Percentiles rank a stretch among this genome's conserved stretches.
These are phyloP conservation scores for Boletus mariae DNA, from an alignment of 1,284 basidiomycete species.

Conservation along the genomic window DNA sequence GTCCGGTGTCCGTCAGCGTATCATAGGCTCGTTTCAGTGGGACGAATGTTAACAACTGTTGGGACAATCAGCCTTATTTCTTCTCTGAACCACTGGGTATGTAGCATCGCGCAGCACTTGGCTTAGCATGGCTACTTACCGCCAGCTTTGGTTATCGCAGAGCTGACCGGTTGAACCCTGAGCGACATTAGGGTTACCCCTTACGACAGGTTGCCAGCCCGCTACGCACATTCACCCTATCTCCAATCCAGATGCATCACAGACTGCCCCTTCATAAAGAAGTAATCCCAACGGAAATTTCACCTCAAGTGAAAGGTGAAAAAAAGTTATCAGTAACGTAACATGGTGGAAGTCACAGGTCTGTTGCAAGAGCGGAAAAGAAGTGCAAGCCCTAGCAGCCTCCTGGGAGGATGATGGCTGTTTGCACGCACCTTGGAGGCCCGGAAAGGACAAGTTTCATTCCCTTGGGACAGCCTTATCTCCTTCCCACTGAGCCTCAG, in stretches of 20 bases:
- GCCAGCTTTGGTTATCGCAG: neutral
- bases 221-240: conserved; percentile 15
- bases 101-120: neutral
- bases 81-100: neutral
- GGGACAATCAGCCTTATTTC: neutral
- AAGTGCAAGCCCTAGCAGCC: conserved; percentile 5
- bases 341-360: conserved; percentile 17
- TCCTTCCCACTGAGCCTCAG: conserved; percentile 1
- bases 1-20: neutral
- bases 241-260: conserved; percentile 13
- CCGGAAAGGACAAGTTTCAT: conserved; percentile 19
- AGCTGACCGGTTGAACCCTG: neutral
- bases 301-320: conserved; percentile 3
- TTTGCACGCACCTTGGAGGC: conserved; percentile 19
- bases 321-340: conserved; percentile 21
- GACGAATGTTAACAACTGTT: neutral
- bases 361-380: conserved; percentile 18
- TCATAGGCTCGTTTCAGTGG: conserved; percentile 3
- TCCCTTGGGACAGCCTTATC: conserved; percentile 25
- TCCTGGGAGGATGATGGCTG: conserved; percentile 7
- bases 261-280: conserved; percentile 11
- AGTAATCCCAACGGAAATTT: conserved; percentile 15
- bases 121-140: neutral
- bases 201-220: conserved; percentile 24
- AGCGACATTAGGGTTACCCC: conserved; percentile 10